Conservation (phyloP, 306 rosid genomes). For the Ceratonia siliqua region DNA sequence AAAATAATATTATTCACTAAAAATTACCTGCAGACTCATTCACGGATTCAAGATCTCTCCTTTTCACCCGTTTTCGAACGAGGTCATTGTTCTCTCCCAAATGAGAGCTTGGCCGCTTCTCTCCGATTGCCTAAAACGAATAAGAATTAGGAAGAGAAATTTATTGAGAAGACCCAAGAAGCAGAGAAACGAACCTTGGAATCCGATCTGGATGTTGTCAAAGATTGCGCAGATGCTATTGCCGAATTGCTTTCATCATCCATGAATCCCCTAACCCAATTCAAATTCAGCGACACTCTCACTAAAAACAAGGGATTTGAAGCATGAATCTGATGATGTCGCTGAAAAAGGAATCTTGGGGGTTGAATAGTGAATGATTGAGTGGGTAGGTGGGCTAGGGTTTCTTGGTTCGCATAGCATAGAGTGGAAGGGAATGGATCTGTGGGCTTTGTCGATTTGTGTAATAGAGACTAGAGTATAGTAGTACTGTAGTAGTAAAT, state of each 20-base stretch:
- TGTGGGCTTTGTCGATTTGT: neutral
- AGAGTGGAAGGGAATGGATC: neutral
- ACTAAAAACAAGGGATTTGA: neutral
- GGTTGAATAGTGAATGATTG: neutral
- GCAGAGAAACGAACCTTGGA: constrained; percentile 49
- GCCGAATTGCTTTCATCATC: constrained; percentile 41
- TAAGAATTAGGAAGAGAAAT: neutral
- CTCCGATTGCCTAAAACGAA: constrained; percentile 41
- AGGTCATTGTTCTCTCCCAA: constrained; percentile 40
- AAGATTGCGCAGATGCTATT: constrained; percentile 5
- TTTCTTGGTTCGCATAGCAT: neutral
- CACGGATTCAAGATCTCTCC: constrained; percentile 66
- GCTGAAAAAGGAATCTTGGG: neutral
- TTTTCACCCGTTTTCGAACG: constrained; percentile 62
- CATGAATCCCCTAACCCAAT: constrained; percentile 36
- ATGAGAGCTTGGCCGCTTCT: constrained; percentile 51
- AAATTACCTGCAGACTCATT: constrained; percentile 59
- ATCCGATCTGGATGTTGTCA: constrained; percentile 39
- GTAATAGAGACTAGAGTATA: too few species aligned
- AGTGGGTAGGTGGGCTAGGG: constrained; percentile 30
- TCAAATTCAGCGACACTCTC: constrained; percentile 9
- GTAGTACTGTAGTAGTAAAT: neutral
- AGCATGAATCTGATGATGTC: neutral
- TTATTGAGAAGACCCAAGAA: constrained; percentile 1
- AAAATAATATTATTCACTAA: neutral